Percentiles rank a stretch among this genome's conserved stretches.
These are phyloP conservation scores for Monosporascus sp. DNA, from an alignment of 2,329 filamentous ascomycete species.

Conservation along the genomic window DNA sequence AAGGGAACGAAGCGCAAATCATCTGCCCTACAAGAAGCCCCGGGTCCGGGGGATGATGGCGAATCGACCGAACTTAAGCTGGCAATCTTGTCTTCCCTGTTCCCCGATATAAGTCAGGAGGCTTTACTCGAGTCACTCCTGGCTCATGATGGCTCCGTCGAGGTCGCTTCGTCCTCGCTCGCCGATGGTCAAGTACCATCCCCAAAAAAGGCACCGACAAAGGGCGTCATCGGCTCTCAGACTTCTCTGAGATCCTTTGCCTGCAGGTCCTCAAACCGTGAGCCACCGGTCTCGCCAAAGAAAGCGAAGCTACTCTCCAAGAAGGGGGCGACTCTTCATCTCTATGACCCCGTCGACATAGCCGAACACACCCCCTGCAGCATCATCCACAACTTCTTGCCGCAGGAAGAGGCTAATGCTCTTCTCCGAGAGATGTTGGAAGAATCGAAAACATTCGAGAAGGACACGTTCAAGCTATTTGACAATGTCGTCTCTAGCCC, in stretches of 20 bases:
- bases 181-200: constrained; percentile 17
- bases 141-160: constrained; percentile 70
- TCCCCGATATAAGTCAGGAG: constrained; percentile 59
- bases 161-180: constrained; percentile 56
- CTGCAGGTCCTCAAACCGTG: constrained; percentile 9
- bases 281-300: constrained; percentile 24
- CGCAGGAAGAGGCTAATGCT: constrained; percentile 62
- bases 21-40: constrained; percentile 11
- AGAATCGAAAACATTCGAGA: constrained; percentile 67
- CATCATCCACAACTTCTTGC: constrained; percentile 87
- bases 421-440: constrained; percentile 70
- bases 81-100: constrained; percentile 73
- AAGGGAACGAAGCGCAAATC: constrained; percentile 48
- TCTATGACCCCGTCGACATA: constrained; percentile 78
- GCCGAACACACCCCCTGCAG: constrained; percentile 82
- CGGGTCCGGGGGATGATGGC: constrained; percentile 23
- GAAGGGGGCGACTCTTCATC: constrained; percentile 76
- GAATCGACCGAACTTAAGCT: constrained; percentile 89
- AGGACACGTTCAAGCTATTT: constrained; percentile 76
- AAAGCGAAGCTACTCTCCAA: constrained; percentile 54
- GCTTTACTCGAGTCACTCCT: constrained; percentile 73
- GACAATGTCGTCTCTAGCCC: constrained; percentile 81
- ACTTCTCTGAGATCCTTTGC: constrained; percentile 56
- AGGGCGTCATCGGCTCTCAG: constrained; percentile 48
- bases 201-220: constrained; percentile 28